phyloP scores from a whole-genome alignment of 306 rosid species.

The Sophora flavescens region DNA sequence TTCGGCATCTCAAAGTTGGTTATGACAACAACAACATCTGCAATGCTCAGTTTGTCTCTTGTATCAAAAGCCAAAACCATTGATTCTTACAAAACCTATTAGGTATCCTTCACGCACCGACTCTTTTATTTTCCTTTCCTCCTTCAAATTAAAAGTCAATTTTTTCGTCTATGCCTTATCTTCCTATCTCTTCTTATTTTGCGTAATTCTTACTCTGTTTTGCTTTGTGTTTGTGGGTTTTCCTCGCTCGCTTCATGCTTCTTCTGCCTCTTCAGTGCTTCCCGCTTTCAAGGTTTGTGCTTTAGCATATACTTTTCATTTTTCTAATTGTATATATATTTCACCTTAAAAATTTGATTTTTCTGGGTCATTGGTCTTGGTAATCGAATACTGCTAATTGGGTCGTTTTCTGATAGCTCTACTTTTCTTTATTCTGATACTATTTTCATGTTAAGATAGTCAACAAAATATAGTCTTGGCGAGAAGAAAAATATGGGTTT shows the following conservation, averaged over 20 bases:
- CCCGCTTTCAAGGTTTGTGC: conserved; percentile 51
- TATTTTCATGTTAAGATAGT: conserved; percentile 23
- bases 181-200: conserved; percentile 23
- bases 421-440: conserved; percentile 43
- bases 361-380: conserved; percentile 50
- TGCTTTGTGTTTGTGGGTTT: conserved; percentile 26
- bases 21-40: conserved; percentile 38
- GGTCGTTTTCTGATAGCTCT: conserved; percentile 61
- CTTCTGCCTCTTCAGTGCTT: conserved; percentile 46
- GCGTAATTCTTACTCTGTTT: conserved; percentile 33
- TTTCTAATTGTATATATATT: background rate
- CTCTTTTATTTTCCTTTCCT: conserved; percentile 12
- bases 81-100: conserved; percentile 50
- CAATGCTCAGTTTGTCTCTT: conserved; percentile 40
- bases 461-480: conserved; percentile 48
- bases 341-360: conserved; percentile 3
- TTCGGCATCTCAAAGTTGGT: conserved; percentile 30
- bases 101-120: conserved; percentile 42
- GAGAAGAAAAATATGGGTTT: conserved; percentile 40
- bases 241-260: conserved; percentile 23
- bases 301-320: conserved; percentile 19
- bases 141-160: conserved; percentile 49
- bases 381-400: conserved; percentile 48
- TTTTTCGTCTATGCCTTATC: conserved; percentile 48
- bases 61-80: conserved; percentile 30